Evolutionary conservation across 2,329 filamentous ascomycete genomes (phyloP).

Genomic region (Fonsecaea nubica): DNA sequence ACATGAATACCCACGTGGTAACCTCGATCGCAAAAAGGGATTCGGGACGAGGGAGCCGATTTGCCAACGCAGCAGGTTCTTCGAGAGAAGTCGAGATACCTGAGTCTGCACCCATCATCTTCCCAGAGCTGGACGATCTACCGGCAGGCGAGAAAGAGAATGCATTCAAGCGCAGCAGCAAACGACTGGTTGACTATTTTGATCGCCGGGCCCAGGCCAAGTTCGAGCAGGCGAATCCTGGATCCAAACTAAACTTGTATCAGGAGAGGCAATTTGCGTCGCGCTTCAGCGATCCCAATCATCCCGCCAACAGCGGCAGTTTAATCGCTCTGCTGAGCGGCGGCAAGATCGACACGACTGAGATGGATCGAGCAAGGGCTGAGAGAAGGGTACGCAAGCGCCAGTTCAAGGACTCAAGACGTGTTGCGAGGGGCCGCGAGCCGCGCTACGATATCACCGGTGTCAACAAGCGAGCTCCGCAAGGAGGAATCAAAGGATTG

Average conservation of each 20-base stretch:
- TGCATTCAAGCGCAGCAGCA: constrained; percentile 37
- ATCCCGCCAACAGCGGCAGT: constrained; percentile 57
- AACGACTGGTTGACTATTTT: constrained; percentile 55
- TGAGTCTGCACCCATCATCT: constrained; percentile 57
- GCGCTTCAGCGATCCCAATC: constrained; percentile 58
- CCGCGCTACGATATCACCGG: constrained; percentile 18
- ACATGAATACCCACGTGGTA: constrained; percentile 50
- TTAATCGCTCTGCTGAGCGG: constrained; percentile 56
- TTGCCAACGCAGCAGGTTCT: constrained; percentile 35
- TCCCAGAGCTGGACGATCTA: constrained; percentile 46
- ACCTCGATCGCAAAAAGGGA: constrained; percentile 42
- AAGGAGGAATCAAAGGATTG: constrained; percentile 24
- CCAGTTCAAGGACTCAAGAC: constrained; percentile 15
- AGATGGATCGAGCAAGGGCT: constrained; percentile 15
- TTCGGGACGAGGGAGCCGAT: constrained; percentile 8
- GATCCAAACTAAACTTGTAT: constrained; percentile 46
- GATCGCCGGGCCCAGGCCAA: constrained; percentile 57
- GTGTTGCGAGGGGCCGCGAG: constrained; percentile 23
- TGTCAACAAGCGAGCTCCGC: constrained; percentile 8
- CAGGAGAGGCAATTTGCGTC: constrained; percentile 50
- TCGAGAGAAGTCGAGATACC: constrained; percentile 49
- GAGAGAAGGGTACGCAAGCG: constrained; percentile 18
- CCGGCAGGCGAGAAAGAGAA: constrained; percentile 30
- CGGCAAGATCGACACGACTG: constrained; percentile 41
- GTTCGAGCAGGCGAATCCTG: constrained; percentile 51